These are phyloP conservation scores for Abrus precatorius DNA, from an alignment of 306 rosid genomes.

Conservation along the genomic window DNA sequence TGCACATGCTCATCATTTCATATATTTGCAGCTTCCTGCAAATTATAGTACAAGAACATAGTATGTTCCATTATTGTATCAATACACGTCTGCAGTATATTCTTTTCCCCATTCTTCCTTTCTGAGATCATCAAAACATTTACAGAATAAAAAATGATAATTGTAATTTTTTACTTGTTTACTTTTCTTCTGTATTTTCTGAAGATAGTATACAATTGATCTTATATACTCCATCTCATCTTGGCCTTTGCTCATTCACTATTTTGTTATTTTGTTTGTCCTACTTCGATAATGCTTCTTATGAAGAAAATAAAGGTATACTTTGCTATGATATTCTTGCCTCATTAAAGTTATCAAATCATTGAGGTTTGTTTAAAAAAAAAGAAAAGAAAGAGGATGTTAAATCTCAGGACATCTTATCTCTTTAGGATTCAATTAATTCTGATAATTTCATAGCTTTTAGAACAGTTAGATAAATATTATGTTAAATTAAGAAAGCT, in stretches of 20 bases:
- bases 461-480: too few species aligned
- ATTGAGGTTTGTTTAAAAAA: too few species aligned
- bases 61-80: slow-evolving; percentile 50
- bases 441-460: too few species aligned
- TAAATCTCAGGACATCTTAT: too few species aligned
- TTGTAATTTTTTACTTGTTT: background rate
- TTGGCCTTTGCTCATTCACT: slow-evolving; percentile 3
- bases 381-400: too few species aligned
- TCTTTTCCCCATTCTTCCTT: slow-evolving; percentile 44
- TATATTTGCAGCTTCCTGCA: slow-evolving; percentile 49
- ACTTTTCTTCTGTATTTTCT: slow-evolving; percentile 35
- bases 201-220: slow-evolving; percentile 5
- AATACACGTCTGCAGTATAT: slow-evolving; percentile 47
- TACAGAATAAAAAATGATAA: slow-evolving; percentile 22
- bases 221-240: slow-evolving; percentile 20
- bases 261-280: background rate
- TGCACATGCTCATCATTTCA: slow-evolving; percentile 37
- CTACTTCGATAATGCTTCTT: too few species aligned
- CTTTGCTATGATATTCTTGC: too few species aligned
- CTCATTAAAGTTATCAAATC: too few species aligned
- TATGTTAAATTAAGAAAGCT: too few species aligned
- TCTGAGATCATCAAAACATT: slow-evolving; percentile 31
- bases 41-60: slow-evolving; percentile 21
- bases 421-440: too few species aligned
- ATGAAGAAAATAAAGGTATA: too few species aligned